These are phyloP conservation scores for Colletotrichum caudatum DNA, from an alignment of 2,329 filamentous ascomycete species.

Conservation along the genomic window DNA sequence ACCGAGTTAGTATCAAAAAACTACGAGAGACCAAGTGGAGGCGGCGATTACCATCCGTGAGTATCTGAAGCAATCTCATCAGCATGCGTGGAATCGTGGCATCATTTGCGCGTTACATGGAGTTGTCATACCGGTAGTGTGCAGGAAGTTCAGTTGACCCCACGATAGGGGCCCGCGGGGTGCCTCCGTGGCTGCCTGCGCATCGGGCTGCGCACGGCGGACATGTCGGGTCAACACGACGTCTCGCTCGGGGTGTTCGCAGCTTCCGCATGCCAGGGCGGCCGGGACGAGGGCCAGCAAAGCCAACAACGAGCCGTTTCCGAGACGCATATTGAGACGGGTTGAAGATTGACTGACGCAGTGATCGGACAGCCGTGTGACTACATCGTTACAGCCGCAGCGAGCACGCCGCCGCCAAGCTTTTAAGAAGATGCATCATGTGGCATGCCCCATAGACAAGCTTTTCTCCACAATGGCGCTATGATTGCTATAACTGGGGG, in stretches of 20 bases:
- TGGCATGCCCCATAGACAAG: conserved; percentile 9
- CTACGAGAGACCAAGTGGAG: too few species aligned
- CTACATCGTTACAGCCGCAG: too few species aligned
- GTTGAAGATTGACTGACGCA: neutral
- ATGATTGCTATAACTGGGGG: too few species aligned
- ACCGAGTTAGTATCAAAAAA: neutral
- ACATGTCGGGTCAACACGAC: conserved; percentile 49
- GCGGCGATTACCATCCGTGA: conserved; percentile 31
- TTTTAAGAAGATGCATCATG: conserved; percentile 12
- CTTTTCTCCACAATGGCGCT: conserved; percentile 10
- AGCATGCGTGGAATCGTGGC: conserved; percentile 50
- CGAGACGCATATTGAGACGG: conserved; percentile 24
- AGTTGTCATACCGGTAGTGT: conserved; percentile 25
- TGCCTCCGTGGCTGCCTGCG: conserved; percentile 56
- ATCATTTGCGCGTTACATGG: neutral
- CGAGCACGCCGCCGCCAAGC: conserved; percentile 23
- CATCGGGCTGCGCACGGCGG: conserved; percentile 62
- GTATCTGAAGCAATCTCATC: conserved; percentile 66
- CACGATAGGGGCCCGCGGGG: conserved; percentile 65
- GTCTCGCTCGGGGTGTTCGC: conserved; percentile 35
- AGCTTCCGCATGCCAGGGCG: conserved; percentile 20
- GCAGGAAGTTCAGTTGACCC: conserved; percentile 73
- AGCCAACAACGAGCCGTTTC: conserved; percentile 2
- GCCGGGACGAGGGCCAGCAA: conserved; percentile 4
- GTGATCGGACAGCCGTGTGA: neutral